A percentile compares a stretch with the other conserved stretches of the same genome.
These are phyloP conservation scores for Fusarium camptoceras DNA, from an alignment of 2,329 filamentous ascomycete species.

Conservation along the genomic window DNA sequence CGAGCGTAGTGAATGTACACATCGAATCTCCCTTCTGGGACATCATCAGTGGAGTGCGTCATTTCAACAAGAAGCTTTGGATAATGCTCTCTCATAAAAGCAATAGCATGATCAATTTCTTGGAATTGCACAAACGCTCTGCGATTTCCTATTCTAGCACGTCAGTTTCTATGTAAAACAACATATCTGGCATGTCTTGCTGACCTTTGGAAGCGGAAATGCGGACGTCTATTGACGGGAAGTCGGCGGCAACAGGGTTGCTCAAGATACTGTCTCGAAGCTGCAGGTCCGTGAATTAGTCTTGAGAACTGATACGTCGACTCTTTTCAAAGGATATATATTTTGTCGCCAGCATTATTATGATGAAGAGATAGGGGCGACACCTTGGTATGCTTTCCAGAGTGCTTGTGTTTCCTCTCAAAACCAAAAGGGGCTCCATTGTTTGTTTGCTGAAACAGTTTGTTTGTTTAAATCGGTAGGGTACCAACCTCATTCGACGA, in stretches of 20 bases:
- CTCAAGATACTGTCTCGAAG: conserved; percentile 53
- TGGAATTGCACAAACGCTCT: conserved; percentile 59
- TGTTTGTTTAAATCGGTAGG: conserved; percentile 37
- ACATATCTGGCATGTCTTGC: not conserved
- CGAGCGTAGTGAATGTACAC: conserved; percentile 58
- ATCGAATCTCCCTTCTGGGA: conserved; percentile 53
- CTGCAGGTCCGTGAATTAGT: conserved; percentile 47
- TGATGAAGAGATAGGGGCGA: conserved; percentile 12
- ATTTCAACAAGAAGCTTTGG: conserved; percentile 55
- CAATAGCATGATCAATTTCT: conserved; percentile 54
- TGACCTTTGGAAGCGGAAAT: conserved; percentile 53
- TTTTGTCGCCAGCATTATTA: conserved; percentile 13
- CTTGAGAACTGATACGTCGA: conserved; percentile 36
- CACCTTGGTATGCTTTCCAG: conserved; percentile 2
- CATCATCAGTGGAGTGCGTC: conserved; percentile 53
- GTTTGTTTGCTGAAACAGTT: conserved; percentile 17
- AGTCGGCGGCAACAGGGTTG: conserved; percentile 52
- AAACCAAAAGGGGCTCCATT: conserved; percentile 13
- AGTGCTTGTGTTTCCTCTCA: conserved; percentile 19
- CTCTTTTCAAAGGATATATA: conserved; percentile 21
- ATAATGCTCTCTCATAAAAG: conserved; percentile 58
- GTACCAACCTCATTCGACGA: conserved; percentile 64
- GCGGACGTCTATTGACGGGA: conserved; percentile 55
- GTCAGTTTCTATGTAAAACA: conserved; percentile 25
- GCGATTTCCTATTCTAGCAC: conserved; percentile 50